A percentile compares a stretch with the other conserved stretches of the same genome.
phyloP scores from a whole-genome alignment of 371 early-diverging fungal genomes.

The Umbelopsis sp. region DNA sequence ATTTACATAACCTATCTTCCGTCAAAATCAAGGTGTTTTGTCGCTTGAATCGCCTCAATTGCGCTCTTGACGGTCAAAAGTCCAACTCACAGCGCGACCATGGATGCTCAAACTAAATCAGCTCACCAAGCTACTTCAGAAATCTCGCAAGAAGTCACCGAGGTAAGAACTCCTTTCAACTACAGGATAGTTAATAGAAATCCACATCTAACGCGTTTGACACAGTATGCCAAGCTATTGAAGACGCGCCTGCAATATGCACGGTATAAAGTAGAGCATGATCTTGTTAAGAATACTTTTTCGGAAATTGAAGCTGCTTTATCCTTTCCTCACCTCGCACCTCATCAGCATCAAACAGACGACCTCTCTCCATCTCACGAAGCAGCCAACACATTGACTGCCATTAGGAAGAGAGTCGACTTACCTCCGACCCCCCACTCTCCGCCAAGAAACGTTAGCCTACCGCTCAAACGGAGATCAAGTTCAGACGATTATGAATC shows the following conservation, averaged over 20 bases:
- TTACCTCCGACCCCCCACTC: constrained; percentile 15
- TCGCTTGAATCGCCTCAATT: not conserved
- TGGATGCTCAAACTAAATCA: not conserved
- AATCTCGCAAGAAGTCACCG: not conserved
- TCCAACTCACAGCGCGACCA: not conserved
- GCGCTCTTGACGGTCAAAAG: not conserved
- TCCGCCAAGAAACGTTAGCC: constrained; percentile 1
- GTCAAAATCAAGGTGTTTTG: too few species aligned
- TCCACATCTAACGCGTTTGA: not conserved
- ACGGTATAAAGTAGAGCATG: constrained; percentile 13
- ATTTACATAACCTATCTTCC: too few species aligned
- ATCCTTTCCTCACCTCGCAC: constrained; percentile 24
- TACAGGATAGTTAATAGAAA: not conserved
- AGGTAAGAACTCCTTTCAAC: not conserved
- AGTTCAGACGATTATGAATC: constrained; percentile 9
- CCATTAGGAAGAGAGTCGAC: not conserved
- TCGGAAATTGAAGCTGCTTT: constrained; percentile 17
- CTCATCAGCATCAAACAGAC: constrained; percentile 37
- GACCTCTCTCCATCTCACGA: constrained; percentile 15
- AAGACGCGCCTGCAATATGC: constrained; percentile 12
- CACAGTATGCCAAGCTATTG: constrained; percentile 4
- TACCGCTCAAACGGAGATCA: constrained; percentile 13
- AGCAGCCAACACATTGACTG: constrained; percentile 8
- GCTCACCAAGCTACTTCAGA: not conserved
- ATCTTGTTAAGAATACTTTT: constrained; percentile 3